Conservation (phyloP, 2,329 filamentous ascomycete species). For the Aspergillus amoenus region DNA sequence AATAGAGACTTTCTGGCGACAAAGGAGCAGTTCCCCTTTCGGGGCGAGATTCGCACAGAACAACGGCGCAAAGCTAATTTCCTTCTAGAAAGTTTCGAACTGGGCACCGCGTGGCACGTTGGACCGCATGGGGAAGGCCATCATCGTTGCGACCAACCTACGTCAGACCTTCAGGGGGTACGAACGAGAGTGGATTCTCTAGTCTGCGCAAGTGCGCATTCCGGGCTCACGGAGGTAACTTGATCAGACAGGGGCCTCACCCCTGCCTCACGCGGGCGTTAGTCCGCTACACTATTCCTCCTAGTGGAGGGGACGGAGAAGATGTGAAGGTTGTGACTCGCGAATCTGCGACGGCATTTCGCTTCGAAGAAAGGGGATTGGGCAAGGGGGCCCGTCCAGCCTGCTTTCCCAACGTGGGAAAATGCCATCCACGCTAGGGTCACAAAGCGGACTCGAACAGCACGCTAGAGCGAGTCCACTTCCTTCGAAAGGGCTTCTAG, state of each 20-base stretch:
- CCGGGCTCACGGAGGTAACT: background rate
- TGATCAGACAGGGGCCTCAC: constrained; percentile 2
- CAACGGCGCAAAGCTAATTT: constrained; percentile 31
- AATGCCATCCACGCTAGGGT: constrained; percentile 13
- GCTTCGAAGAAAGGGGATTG: constrained; percentile 1
- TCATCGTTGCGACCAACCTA: background rate
- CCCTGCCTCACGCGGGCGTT: constrained; percentile 4
- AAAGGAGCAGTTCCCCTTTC: background rate
- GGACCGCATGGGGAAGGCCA: constrained; percentile 15
- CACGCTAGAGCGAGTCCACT: constrained; percentile 18
- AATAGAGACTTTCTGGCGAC: background rate
- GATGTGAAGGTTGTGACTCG: background rate
- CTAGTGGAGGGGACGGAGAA: background rate
- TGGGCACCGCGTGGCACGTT: constrained; percentile 19
- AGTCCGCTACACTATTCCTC: constrained; percentile 2
- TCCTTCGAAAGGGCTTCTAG: constrained; percentile 21
- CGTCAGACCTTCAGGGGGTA: constrained; percentile 10
- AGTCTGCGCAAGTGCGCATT: background rate
- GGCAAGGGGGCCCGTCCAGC: background rate
- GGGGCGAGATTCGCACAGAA: background rate
- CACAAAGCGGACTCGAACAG: constrained; percentile 19
- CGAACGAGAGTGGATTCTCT: constrained; percentile 4
- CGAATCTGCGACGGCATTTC: background rate
- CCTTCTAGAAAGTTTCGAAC: constrained; percentile 37
- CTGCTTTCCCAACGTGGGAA: constrained; percentile 4